phyloP scores from a whole-genome alignment of 2,329 filamentous ascomycete species.

The Xenoacremonium recifei region DNA sequence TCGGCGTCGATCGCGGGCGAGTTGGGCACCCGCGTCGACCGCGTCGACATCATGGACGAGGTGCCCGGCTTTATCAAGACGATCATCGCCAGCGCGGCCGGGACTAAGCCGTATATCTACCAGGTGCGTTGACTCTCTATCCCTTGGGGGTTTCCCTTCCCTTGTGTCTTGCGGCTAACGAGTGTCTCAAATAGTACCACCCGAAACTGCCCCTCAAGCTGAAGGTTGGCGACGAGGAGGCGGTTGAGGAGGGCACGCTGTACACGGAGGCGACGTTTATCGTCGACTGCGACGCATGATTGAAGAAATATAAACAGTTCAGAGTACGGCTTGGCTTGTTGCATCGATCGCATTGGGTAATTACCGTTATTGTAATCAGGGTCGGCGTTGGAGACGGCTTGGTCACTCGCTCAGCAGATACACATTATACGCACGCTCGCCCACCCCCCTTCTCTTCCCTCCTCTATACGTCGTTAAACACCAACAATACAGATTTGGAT shows the following conservation, averaged over 20 bases:
- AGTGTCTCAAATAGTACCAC: constrained; percentile 62
- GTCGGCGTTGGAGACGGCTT: constrained; percentile 30
- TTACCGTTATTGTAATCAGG: constrained; percentile 24
- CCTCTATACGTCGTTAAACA: constrained; percentile 16
- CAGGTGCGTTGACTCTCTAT: constrained; percentile 58
- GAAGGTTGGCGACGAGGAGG: constrained; percentile 78
- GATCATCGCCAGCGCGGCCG: constrained; percentile 82
- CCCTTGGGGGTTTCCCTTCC: too few species aligned
- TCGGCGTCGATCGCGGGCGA: constrained; percentile 67
- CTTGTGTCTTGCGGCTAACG: constrained; percentile 5
- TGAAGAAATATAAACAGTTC: too few species aligned
- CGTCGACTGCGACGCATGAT: constrained; percentile 49
- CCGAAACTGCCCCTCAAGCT: constrained; percentile 74
- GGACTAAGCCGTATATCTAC: constrained; percentile 97
- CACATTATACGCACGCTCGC: too few species aligned
- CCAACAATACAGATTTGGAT: too few species aligned
- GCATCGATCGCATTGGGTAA: constrained; percentile 28
- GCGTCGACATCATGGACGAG: constrained; percentile 92
- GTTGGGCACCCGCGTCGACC: constrained; percentile 69
- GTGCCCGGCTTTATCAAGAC: constrained; percentile 94
- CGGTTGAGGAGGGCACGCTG: constrained; percentile 72
- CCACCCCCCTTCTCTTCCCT: too few species aligned
- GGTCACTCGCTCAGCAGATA: constrained; percentile 31
- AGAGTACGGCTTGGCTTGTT: constrained; percentile 18
- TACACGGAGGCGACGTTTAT: constrained; percentile 98